Conservation (phyloP, 345 rosid genomes). For the Aquilaria sinensis region DNA sequence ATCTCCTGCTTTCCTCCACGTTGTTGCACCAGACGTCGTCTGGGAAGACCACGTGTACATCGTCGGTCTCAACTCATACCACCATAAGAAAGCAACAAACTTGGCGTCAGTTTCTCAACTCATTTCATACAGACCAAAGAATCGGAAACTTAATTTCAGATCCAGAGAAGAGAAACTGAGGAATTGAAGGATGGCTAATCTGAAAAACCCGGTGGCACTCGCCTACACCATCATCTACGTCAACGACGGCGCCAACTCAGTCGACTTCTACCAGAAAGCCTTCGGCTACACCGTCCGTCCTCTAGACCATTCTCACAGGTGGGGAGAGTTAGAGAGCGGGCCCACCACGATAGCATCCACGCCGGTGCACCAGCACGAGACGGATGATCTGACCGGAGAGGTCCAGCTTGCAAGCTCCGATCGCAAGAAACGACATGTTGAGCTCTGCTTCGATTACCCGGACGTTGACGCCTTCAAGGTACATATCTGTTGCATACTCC, state of each 20-base stretch:
- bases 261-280: slow-evolving; percentile 66
- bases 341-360: slow-evolving; percentile 84
- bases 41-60: too few species aligned
- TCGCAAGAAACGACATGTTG: slow-evolving; percentile 43
- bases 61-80: too few species aligned
- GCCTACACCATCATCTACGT: slow-evolving; percentile 70
- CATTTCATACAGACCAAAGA: too few species aligned
- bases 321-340: slow-evolving; percentile 90
- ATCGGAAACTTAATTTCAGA: too few species aligned
- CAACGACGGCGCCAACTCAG: slow-evolving; percentile 59
- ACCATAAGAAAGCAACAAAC: too few species aligned
- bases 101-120: too few species aligned
- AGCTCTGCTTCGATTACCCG: slow-evolving; percentile 63
- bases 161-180: too few species aligned
- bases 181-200: too few species aligned
- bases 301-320: slow-evolving; percentile 70
- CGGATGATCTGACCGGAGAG: slow-evolving; percentile 60
- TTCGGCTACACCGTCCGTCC: slow-evolving; percentile 69
- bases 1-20: too few species aligned
- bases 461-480: slow-evolving; percentile 89
- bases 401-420: slow-evolving; percentile 33
- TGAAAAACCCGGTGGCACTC: slow-evolving; percentile 31
- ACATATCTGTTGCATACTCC: too few species aligned
- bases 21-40: too few species aligned
- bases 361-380: slow-evolving; percentile 73